These are phyloP conservation scores for Aspergillus asperescens DNA, from an alignment of 495 filamentous ascomycete species.

Conservation along the genomic window DNA sequence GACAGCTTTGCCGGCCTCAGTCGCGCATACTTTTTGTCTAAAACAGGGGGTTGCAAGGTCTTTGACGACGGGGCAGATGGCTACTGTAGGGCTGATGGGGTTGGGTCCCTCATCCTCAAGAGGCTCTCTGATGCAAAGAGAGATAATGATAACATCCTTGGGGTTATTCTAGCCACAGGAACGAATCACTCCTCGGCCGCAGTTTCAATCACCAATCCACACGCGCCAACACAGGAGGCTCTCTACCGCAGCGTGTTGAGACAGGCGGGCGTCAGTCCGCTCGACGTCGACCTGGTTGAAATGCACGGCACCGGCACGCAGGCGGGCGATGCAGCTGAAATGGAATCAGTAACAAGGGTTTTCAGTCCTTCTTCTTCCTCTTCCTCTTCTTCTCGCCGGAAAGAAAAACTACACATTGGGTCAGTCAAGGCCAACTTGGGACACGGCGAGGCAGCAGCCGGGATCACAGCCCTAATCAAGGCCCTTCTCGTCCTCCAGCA, in stretches of 20 bases:
- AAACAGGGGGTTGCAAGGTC: conserved; percentile 2
- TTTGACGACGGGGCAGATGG: not conserved
- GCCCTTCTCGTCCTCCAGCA: conserved; percentile 28
- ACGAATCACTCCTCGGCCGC: conserved; percentile 42
- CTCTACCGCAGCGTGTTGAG: conserved; percentile 41
- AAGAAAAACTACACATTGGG: conserved; percentile 18
- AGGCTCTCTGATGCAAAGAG: not conserved
- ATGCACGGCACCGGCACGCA: conserved; percentile 45
- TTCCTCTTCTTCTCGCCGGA: not conserved
- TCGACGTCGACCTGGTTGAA: conserved; percentile 48
- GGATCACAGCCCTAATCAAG: conserved; percentile 30
- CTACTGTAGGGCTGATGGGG: conserved; percentile 3
- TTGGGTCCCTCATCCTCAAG: conserved; percentile 4
- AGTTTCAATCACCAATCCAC: conserved; percentile 37
- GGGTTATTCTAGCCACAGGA: conserved; percentile 14
- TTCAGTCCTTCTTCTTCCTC: conserved; percentile 13
- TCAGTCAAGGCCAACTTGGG: conserved; percentile 35
- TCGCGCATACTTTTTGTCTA: not conserved
- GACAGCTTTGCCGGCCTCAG: conserved; percentile 3
- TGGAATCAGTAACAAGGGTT: conserved; percentile 20
- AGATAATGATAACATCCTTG: conserved; percentile 5
- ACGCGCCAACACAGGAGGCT: conserved; percentile 42
- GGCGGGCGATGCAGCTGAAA: conserved; percentile 31
- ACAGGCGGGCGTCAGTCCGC: conserved; percentile 39
- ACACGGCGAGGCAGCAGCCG: conserved; percentile 32